Conservation (phyloP, 495 filamentous ascomycete species). For the Lasiosphaeria miniovina region DNA sequence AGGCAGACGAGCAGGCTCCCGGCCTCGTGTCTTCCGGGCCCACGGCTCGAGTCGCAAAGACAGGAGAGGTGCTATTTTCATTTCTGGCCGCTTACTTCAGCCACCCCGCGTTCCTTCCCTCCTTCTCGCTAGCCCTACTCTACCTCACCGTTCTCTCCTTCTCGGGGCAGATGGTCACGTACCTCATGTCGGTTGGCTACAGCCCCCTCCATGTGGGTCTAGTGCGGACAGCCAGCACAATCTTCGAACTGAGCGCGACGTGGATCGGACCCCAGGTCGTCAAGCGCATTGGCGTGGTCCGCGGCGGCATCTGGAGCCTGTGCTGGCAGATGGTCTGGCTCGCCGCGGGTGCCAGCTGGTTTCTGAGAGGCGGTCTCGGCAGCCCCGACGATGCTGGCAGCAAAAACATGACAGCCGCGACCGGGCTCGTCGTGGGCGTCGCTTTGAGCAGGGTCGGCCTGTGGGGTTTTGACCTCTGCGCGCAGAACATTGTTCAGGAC, state of each 20-base stretch:
- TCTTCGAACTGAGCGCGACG: slow-evolving; percentile 49
- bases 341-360: slow-evolving; percentile 39
- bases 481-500: slow-evolving; percentile 64
- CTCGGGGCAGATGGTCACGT: slow-evolving; percentile 58
- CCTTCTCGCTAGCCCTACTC: slow-evolving; percentile 52
- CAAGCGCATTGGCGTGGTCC: slow-evolving; percentile 51
- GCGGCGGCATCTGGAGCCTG: slow-evolving; percentile 62
- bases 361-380: slow-evolving; percentile 35
- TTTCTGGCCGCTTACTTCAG: slow-evolving; percentile 39
- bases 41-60: too few species aligned
- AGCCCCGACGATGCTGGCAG: not conserved
- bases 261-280: slow-evolving; percentile 51
- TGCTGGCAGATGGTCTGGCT: slow-evolving; percentile 60
- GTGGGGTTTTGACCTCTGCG: slow-evolving; percentile 66
- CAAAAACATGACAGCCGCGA: slow-evolving; percentile 34
- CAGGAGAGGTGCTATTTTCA: slow-evolving; percentile 10
- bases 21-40: not conserved
- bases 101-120: slow-evolving; percentile 50
- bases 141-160: slow-evolving; percentile 62
- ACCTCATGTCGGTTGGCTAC: slow-evolving; percentile 45
- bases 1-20: not conserved
- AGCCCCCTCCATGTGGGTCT: slow-evolving; percentile 37
- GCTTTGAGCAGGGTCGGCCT: slow-evolving; percentile 61
- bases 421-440: slow-evolving; percentile 48
- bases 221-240: slow-evolving; percentile 33